Evolutionary conservation across 768 basidiomycete genomes (phyloP), one percentile per base, ranked within the genome.

Genomic region (Serendipita indica): DNA sequence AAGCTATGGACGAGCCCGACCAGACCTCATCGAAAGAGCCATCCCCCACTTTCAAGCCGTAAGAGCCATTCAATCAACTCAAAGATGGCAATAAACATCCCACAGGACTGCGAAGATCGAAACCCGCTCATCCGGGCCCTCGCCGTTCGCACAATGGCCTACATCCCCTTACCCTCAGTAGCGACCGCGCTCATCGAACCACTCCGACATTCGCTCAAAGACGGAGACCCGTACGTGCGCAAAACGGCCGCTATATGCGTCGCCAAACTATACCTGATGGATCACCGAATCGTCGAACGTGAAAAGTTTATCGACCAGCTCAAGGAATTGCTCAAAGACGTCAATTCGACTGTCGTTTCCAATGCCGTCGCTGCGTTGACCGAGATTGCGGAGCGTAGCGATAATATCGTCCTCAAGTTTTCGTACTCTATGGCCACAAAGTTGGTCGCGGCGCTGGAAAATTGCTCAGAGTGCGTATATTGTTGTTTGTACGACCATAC

Each of bases 181-280:
- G 84, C 84, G 12, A 85, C 89, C 59, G 79, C 88, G 1, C 76
- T 99, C 34, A 75, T 83, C 39, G 96, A 98, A 60, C 94, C 92
- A 57, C 74, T 99, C 30, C 81, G 90, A 61, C 91, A 96, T 69
- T 88, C 86, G 62, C 75, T 98, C 39, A 88, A 90, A 66, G 96
- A 99, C 69, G 77, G 83, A 14, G 94, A 99, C 69, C 92, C 96
- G 18, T 99, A 99, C 69, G 96, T 99, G 14, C 84, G 96, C 61
- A 99, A 99, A 74, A 99, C 96, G 3, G 92, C 94, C 18, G 93
- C 94, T 1, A 92, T 98, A 27, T 96, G 91, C 65, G 96, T 98
- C 13, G 93, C 90, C 14, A 99, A 99, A 70, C 74, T 98, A 18
- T 98, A 94, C 66, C 77, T 83, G 14, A 86, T 89, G 30, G 94